Evolutionary conservation across 352 stramenopile species (phyloP), one percentile per base, ranked within the genome.

Genomic region (Phytophthora tentaculata): DNA sequence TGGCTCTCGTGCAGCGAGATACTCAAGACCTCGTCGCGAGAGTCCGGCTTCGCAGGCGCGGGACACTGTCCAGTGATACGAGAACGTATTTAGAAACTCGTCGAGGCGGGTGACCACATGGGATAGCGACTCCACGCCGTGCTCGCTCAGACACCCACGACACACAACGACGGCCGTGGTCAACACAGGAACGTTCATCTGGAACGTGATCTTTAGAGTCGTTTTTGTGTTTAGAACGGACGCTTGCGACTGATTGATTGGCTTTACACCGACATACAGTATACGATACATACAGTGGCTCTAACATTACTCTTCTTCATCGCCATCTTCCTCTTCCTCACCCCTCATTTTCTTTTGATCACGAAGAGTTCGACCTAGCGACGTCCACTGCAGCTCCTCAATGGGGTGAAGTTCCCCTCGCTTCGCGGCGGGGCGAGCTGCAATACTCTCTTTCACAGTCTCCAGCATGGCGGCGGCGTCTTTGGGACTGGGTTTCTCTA

Each of bases 381-480:
- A 74, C 7, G 67, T 67, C 61, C 67, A 74, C 20, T 67, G 52
- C 0, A 74, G 56, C 12, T 59, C n/a, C 17, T 55, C 56, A 23
- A 75, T 53, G 1, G 56, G 62, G 26, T 67, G 54, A 2, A 61
- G 8, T 10, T 56, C 41, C 32, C 43, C 28, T 48, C 67, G 56
- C 23, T 61, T 61, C 10, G 49, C 45, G 28, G 20, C 14, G 24
- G 61, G 67, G 5, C 68, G 63, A 35, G 53, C 56, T 9, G 37
- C 47, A 44, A 75, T 60, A 16, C 60, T 67, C 10, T 60, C 26
- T 28, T 67, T 74, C 29, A 66, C 67, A 8, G 39, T 16, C 2
- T 62, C 54, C 13, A 79, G 44, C 71, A 78, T 78, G 1, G 55
- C 37, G 20, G 56, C 32, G 16, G 58, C 71, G n/a, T 70, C 48